phyloP scores from a whole-genome alignment of 2,329 filamentous ascomycete species.

The Aspergillus pseudoterreus region DNA sequence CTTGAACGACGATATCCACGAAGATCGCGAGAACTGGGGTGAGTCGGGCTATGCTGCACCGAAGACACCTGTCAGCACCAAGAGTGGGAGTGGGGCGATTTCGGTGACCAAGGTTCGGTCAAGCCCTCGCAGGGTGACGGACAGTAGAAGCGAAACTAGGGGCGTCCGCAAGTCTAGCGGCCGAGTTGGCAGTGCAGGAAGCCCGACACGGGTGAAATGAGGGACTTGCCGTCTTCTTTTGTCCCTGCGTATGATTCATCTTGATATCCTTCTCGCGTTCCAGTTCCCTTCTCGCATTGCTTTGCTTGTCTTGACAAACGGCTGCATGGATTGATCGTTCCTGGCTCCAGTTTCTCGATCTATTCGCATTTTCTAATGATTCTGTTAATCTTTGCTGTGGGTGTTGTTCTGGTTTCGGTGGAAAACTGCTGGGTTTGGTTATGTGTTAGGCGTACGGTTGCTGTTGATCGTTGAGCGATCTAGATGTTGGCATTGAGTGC shows the following conservation, averaged over 20 bases:
- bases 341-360: constrained; percentile 16
- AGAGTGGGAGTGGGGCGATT: constrained; percentile 50
- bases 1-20: constrained; percentile 58
- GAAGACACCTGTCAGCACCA: constrained; percentile 55
- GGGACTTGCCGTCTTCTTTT: neutral
- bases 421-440: constrained; percentile 19
- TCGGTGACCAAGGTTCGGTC: constrained; percentile 62
- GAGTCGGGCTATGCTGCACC: constrained; percentile 29
- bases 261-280: constrained; percentile 18
- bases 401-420: constrained; percentile 19
- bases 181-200: constrained; percentile 42
- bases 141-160: constrained; percentile 35
- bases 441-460: constrained; percentile 26
- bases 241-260: constrained; percentile 8
- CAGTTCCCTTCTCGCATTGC: constrained; percentile 4
- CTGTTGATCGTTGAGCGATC: constrained; percentile 18
- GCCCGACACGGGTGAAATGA: constrained; percentile 29
- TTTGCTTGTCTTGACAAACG: neutral
- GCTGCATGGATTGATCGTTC: constrained; percentile 15
- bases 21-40: constrained; percentile 67
- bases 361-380: constrained; percentile 8
- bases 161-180: constrained; percentile 47
- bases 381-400: constrained; percentile 7
- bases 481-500: constrained; percentile 16
- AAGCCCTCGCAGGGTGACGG: constrained; percentile 45